Evolutionary conservation across 345 rosid genomes (phyloP), one percentile per base, ranked within the genome.

Genomic region (Gynandropsis gynandra): DNA sequence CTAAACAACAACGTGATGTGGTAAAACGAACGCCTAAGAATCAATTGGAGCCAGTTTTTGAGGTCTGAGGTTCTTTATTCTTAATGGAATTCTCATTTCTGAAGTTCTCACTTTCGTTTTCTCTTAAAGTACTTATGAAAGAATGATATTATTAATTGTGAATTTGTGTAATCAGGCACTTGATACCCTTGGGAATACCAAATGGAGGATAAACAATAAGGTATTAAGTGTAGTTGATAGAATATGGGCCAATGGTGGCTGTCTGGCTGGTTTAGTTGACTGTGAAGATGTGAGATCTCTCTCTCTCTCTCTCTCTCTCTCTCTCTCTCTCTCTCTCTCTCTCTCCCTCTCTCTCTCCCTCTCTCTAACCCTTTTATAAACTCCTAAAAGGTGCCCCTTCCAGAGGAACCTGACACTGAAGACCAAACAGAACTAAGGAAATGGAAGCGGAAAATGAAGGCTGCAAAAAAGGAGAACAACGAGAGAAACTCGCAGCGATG

Each of bases 401-500:
- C 99, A 17, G 85, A 78, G 66, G 70, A 88, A 69, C 90, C 79
- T 3, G 76, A 65, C 33, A 83, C 77, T 54, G 97, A 80, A 63
- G 95, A 88, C 58, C 85, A 70, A 60, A 63, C 61, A 44, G 82
- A 74, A 67, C 38, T 76, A 51, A 73, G 63, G 65, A 74, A 83
- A 68, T 88, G 99, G 99, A 93, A 69, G 69, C 81, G 99, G 97
- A 82, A 83, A 76, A 37, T 78, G 11, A 83, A 76, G 63, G 67
- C 47, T 41, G 74, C 63, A 24, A 83, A 72, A 47, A 93, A 88
- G 64, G 74, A 76, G 67, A 93, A 93, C 59, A 60, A 52, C 24
- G 99, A 93, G 81, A 78, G 88, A 73, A 88, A 93, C 76, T 80
- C 95, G 7, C 95, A 85, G 68, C 88, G 97, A 13, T 93, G 99